Base-by-base conservation (phyloP, 2,329 filamentous ascomycete genomes). In the Cryphonectria parasitica region DNA sequence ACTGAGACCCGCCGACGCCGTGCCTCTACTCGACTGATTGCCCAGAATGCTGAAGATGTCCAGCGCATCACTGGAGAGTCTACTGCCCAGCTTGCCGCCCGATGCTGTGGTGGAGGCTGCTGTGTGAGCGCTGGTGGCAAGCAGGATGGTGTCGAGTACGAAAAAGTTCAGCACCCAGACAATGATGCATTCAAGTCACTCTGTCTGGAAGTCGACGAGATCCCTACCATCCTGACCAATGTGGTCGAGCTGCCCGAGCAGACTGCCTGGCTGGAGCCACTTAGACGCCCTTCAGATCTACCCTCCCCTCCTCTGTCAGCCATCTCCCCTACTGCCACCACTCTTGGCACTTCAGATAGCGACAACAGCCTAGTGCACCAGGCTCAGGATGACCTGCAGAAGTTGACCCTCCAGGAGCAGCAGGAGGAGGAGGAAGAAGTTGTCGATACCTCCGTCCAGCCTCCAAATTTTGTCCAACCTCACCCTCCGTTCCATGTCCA, bases 401-500 rank as follows among this genome's bases (percentile, higher is more conserved):
- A 66, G 5, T 65, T 79, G 17, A 75, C 75, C 45, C 77, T 84
- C 17, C 82, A 84, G 60, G 77, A 49, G 19, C 22, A 49, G 2
- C 17, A 49, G 43, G 22, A 49, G 5, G 45, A 84, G 58, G 77
- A 49, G 43, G 45, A n/a, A 0, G 22, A 49, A 2, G 2, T 82
- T 54, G 78, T 89, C 69, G 85, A 91, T 75, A 90, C 89, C 3
- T 79, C 82, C 13, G 85, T 89, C 71, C 91, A 95, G 78, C 95
- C 96, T 25, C 96, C 96, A 8, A 87, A 86, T 71, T 99, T 95
- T 77, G 95, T 99, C 68, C 94, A 97, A 79, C 96, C 96, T 36
- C 96, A 99, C 79, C 94, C 94, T 69, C 96, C 96, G 0, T 96
- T 97, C 81, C 87, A 95, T 74, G 94, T 98, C 72, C 97, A 92